Evolutionary conservation across 2,329 filamentous ascomycete species (phyloP).

Genomic region (Orbilia oligospora): DNA sequence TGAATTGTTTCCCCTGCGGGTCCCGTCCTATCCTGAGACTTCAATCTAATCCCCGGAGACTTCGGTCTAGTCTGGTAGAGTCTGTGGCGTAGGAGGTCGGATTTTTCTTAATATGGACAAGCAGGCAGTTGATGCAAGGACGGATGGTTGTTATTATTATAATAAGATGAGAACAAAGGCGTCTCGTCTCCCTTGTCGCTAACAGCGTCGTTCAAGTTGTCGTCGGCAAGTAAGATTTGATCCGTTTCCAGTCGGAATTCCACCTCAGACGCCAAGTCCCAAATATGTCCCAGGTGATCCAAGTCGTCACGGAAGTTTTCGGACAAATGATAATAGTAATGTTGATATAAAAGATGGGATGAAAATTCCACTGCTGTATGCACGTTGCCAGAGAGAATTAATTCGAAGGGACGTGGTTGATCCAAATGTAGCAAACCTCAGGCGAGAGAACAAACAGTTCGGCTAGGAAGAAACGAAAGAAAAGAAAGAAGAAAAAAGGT

Average conservation of each 20-base stretch:
- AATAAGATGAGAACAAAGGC: constrained; percentile 19
- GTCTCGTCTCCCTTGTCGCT: constrained; percentile 28
- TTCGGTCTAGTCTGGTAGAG: background rate
- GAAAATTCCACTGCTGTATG: constrained; percentile 38
- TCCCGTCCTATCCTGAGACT: constrained; percentile 7
- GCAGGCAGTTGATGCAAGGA: constrained; percentile 3
- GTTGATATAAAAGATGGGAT: constrained; percentile 46
- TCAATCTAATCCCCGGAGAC: constrained; percentile 3
- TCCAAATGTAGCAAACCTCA: constrained; percentile 19
- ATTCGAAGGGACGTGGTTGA: constrained; percentile 10
- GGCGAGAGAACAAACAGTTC: constrained; percentile 10
- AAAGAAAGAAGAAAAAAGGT: background rate
- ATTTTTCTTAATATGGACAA: background rate
- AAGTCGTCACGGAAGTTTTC: constrained; percentile 46
- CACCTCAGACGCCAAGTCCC: constrained; percentile 37
- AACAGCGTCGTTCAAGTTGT: constrained; percentile 21
- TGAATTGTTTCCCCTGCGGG: constrained; percentile 15
- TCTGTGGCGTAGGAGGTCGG: constrained; percentile 19
- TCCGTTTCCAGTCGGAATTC: constrained; percentile 47
- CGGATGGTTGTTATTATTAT: constrained; percentile 10
- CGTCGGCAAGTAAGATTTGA: constrained; percentile 54
- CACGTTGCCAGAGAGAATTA: constrained; percentile 24
- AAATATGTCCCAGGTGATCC: constrained; percentile 27
- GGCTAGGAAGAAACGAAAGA: constrained; percentile 1
- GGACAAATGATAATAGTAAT: background rate